Percentiles rank a stretch among this genome's conserved stretches.
These are phyloP conservation scores for Pezizomycotina sp. DNA, from an alignment of 2,329 filamentous ascomycete genomes.

Conservation along the genomic window DNA sequence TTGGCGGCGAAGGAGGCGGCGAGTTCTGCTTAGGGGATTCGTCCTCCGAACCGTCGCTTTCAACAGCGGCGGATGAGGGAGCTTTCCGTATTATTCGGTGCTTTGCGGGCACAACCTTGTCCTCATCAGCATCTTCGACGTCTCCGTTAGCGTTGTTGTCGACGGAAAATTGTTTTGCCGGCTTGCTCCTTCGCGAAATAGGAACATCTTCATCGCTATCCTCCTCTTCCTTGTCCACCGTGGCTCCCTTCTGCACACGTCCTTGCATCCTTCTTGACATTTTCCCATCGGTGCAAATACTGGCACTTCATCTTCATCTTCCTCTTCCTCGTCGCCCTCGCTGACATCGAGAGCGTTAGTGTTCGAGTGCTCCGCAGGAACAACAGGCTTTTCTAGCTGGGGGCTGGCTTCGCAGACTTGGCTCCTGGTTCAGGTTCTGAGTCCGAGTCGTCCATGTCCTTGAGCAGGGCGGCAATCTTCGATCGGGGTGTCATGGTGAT, in stretches of 20 bases:
- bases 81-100: slow-evolving; percentile 29
- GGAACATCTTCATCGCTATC: slow-evolving; percentile 13
- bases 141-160: slow-evolving; percentile 5
- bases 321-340: slow-evolving; percentile 2
- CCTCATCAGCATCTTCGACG: slow-evolving; percentile 12
- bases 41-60: slow-evolving; percentile 11
- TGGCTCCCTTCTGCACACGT: too few species aligned
- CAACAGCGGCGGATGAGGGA: slow-evolving; percentile 26
- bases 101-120: slow-evolving; percentile 32
- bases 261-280: slow-evolving; percentile 18
- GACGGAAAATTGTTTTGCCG: slow-evolving; percentile 6
- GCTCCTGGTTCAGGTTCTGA: too few species aligned
- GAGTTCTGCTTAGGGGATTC: slow-evolving; percentile 8
- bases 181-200: slow-evolving; percentile 6
- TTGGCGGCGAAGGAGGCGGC: slow-evolving; percentile 25
- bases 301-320: neutral
- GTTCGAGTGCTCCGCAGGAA: slow-evolving; percentile 1
- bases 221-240: slow-evolving; percentile 10
- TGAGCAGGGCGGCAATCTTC: slow-evolving; percentile 9
- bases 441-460: slow-evolving; percentile 9
- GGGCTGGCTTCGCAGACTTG: neutral
- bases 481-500: slow-evolving; percentile 11
- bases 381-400: neutral
- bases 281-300: slow-evolving; percentile 9
- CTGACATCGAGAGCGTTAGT: neutral